Evolutionary conservation across 139 green algal species (phyloP).

Genomic region (Chlorella sp.): DNA sequence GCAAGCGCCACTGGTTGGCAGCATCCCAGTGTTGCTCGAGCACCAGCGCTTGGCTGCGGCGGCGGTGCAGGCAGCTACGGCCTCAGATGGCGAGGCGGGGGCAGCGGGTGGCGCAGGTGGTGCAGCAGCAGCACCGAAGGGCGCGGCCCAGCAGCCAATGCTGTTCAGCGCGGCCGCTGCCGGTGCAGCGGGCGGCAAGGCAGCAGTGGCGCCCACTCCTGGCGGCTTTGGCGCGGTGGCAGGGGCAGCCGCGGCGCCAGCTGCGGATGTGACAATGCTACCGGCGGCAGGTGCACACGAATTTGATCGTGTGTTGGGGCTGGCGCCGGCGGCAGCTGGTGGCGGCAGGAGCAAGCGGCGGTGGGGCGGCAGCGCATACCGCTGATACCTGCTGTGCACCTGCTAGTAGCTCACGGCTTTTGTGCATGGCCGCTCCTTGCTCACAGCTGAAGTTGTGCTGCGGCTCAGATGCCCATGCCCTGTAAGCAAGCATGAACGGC

Average conservation of each 20-base stretch:
- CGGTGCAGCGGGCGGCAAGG: not conserved
- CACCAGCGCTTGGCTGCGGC: not conserved
- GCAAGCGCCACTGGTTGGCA: constrained; percentile 30
- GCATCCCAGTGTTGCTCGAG: constrained; percentile 15
- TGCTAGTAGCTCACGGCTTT: too few relatives aligned
- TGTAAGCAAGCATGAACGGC: too few relatives aligned
- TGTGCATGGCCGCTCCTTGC: too few relatives aligned
- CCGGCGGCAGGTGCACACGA: not conserved
- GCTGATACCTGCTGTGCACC: not conserved
- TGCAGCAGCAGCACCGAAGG: not conserved
- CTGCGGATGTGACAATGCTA: not conserved
- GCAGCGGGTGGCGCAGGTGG: not conserved
- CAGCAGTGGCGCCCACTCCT: not conserved
- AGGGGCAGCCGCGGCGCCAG: not conserved
- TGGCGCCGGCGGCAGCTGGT: not conserved
- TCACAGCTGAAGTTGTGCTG: too few relatives aligned
- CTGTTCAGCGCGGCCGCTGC: not conserved
- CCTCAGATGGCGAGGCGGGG: not conserved
- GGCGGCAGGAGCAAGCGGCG: constrained; percentile 2
- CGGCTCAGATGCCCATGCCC: too few relatives aligned
- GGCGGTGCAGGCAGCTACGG: not conserved
- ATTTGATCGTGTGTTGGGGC: constrained; percentile 24
- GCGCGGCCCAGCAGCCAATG: not conserved
- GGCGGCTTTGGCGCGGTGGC: not conserved
- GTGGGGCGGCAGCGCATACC: not conserved